Evolutionary conservation across 75 land plant genomes (phyloP).

Genomic region (Sequoiadendron giganteum): DNA sequence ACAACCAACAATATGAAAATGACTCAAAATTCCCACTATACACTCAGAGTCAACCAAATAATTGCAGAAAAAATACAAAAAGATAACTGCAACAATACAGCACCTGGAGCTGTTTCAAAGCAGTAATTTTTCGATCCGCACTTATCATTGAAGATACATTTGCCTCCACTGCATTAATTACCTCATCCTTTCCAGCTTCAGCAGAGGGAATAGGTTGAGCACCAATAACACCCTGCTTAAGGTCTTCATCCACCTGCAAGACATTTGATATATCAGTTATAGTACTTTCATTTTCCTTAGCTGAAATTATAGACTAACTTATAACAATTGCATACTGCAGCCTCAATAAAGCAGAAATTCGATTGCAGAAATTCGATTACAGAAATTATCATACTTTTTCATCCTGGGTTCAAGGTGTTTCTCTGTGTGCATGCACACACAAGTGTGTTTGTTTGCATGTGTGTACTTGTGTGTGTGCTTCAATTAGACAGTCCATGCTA

Average conservation of each 20-base stretch:
- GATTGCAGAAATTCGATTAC: not conserved
- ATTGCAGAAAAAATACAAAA: not conserved
- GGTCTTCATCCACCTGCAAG: constrained; percentile 71
- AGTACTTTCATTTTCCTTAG: not conserved
- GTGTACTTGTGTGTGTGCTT: no score
- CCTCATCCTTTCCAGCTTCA: constrained; percentile 66
- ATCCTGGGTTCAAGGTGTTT: not conserved
- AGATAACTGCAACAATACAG: not conserved
- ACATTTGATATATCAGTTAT: constrained; percentile 1
- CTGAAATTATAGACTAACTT: not conserved
- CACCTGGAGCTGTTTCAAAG: constrained; percentile 94
- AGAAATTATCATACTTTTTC: not conserved
- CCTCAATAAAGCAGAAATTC: not conserved
- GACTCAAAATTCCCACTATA: not conserved
- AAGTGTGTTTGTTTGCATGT: no score
- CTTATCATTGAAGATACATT: constrained; percentile 93
- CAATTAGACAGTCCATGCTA: no score
- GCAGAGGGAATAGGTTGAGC: constrained; percentile 64
- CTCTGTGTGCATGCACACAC: not conserved
- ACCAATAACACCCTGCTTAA: constrained; percentile 61
- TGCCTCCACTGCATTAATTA: constrained; percentile 72
- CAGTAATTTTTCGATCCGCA: constrained; percentile 94
- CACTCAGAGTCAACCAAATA: constrained; percentile 8
- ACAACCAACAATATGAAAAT: not conserved
- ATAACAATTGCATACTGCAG: not conserved